These are phyloP conservation scores for Tricholoma flavovirens DNA, from an alignment of 768 basidiomycete species.

Conservation along the genomic window DNA sequence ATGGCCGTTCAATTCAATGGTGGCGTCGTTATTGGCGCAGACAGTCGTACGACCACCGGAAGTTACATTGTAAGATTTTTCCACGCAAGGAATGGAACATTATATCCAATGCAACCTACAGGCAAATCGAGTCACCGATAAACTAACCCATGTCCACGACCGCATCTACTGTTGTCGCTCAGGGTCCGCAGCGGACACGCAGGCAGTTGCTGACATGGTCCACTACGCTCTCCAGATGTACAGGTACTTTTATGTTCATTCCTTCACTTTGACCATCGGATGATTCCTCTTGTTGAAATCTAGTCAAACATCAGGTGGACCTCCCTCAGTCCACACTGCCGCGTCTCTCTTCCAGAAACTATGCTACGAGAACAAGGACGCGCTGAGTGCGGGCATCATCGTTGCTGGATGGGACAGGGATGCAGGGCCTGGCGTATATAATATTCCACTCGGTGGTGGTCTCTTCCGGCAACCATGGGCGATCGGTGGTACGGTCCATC, in stretches of 20 bases:
- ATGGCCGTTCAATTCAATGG: slow-evolving; percentile 97
- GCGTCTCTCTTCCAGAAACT: slow-evolving; percentile 80
- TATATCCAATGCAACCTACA: slow-evolving; percentile 22
- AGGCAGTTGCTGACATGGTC: slow-evolving; percentile 89
- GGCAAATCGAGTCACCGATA: slow-evolving; percentile 99
- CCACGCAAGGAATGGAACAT: neutral
- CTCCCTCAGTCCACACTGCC: slow-evolving; percentile 77
- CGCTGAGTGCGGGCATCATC: slow-evolving; percentile 87
- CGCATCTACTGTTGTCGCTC: slow-evolving; percentile 99
- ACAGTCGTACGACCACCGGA: slow-evolving; percentile 95
- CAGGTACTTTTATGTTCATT: slow-evolving; percentile 40
- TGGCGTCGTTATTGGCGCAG: slow-evolving; percentile 95
- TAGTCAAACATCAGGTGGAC: slow-evolving; percentile 53
- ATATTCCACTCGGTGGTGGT: slow-evolving; percentile 95
- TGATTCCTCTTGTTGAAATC: neutral
- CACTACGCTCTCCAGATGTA: slow-evolving; percentile 77
- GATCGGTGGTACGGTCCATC: slow-evolving; percentile 70
- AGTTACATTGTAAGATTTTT: slow-evolving; percentile 76
- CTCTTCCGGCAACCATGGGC: slow-evolving; percentile 98
- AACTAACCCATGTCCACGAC: slow-evolving; percentile 93
- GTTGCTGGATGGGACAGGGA: slow-evolving; percentile 97
- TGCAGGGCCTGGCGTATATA: slow-evolving; percentile 88
- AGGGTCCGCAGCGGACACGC: slow-evolving; percentile 96
- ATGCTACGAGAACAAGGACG: slow-evolving; percentile 93
- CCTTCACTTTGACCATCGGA: neutral